phyloP scores from a whole-genome alignment of 495 filamentous ascomycete genomes.

The Astrocystis sublimbata region DNA sequence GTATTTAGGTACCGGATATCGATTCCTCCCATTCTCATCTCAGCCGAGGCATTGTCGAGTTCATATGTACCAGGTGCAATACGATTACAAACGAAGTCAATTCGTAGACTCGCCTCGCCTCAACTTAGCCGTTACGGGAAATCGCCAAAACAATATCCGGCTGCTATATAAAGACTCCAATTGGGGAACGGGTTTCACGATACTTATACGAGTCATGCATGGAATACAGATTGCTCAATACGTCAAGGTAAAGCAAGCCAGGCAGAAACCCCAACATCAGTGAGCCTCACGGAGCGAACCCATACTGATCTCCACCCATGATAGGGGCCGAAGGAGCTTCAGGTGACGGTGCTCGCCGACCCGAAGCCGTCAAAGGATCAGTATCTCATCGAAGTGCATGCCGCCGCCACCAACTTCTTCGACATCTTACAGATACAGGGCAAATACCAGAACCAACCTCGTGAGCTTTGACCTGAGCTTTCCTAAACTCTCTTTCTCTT shows the following conservation, averaged over 20 bases:
- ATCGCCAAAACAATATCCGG: too few relatives aligned
- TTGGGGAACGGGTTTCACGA: too few relatives aligned
- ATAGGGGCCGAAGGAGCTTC: conserved; percentile 77
- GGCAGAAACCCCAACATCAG: not conserved
- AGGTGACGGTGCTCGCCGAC: conserved; percentile 68
- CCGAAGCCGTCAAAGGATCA: conserved; percentile 67
- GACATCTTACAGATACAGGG: conserved; percentile 88
- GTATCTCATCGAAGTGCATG: conserved; percentile 88
- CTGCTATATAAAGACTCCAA: too few relatives aligned
- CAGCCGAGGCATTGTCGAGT: not conserved
- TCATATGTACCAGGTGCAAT: not conserved
- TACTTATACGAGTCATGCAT: conserved; percentile 61
- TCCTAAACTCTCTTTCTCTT: not conserved
- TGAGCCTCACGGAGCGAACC: not conserved
- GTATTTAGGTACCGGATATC: too few relatives aligned
- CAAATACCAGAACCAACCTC: conserved; percentile 67
- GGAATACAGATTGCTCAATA: conserved; percentile 83
- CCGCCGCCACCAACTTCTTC: conserved; percentile 92
- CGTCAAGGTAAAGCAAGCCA: conserved; percentile 62
- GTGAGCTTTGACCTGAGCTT: conserved; percentile 26
- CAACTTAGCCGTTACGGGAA: too few relatives aligned
- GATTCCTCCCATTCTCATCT: not conserved
- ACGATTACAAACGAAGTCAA: not conserved
- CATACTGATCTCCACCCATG: not conserved
- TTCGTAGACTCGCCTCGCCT: not conserved